Evolutionary conservation across 768 basidiomycete species (phyloP), one percentile per base, ranked within the genome.

Genomic region (Ephemerocybe angulata): DNA sequence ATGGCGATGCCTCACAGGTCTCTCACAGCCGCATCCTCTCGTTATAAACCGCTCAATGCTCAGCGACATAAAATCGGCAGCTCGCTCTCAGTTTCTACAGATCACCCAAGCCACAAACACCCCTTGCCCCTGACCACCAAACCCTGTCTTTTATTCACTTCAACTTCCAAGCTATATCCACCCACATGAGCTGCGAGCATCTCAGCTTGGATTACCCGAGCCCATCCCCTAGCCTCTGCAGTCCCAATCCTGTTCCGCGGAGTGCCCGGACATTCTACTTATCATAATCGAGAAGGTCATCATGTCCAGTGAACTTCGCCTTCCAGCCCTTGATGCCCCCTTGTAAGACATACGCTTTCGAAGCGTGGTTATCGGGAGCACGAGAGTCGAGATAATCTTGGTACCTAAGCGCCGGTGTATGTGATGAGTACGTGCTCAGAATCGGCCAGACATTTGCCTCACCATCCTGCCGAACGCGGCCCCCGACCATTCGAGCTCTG

Each of bases 381-480:
- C 56, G 21, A 52, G 63, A 53, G 56, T 79, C 63, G 28, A 81
- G 65, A 54, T 75, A 72, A 57, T 81, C 77, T 61, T 79, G 79
- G 59, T 81, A 81, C 80, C 80, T 81, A 19, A 46, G 12, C 24
- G 24, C 12, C 12, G 12, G 12, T 24, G 27, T 11, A 25, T 22
- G 6, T 41, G 31, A 30, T 10, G 12, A 50, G 15, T n/a, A 53
- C 31, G 15, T 5, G 22, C 30, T 30, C 12, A 33, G 21, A 5
- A 30, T 30, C 13, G 41, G 21, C 15, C 25, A 50, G 35, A 27
- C 2, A 12, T 37, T 27, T 17, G 50, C 57, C 70, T 29, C 63
- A 82, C 83, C 81, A 84, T 64, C 74, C 76, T 19, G 81, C 82
- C 64, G 77, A 81, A 12, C 82, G 70, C 15, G 82, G 80, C 1